Percentiles rank a stretch among this genome's conserved stretches.
Conservation (phyloP, 768 basidiomycete species). For the Trametes elegans region DNA sequence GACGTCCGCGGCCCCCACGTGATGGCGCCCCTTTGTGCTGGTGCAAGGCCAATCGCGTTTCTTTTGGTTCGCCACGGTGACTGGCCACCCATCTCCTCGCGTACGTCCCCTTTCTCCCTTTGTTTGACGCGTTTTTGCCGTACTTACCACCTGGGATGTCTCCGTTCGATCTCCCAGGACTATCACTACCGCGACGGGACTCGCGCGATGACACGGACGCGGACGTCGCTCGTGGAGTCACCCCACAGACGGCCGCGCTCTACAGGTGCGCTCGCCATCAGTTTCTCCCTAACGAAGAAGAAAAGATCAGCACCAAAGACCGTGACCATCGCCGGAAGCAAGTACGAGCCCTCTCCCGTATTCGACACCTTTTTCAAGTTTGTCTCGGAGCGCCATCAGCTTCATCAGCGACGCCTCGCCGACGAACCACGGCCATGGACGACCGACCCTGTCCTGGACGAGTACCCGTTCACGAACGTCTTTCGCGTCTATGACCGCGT, state of each 20-base stretch:
- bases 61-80: not conserved
- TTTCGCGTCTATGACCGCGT: slow-evolving; percentile 72
- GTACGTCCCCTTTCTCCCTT: not conserved
- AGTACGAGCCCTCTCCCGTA: slow-evolving; percentile 25
- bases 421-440: slow-evolving; percentile 52
- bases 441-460: slow-evolving; percentile 51
- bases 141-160: not conserved
- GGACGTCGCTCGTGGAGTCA: not conserved
- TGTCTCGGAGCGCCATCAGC: slow-evolving; percentile 31
- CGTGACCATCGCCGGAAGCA: slow-evolving; percentile 25
- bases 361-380: slow-evolving; percentile 32
- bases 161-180: not conserved
- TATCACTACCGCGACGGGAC: not conserved
- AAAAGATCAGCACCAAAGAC: slow-evolving; percentile 5
- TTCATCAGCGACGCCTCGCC: slow-evolving; percentile 29
- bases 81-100: not conserved
- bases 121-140: not conserved
- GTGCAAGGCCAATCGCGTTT: not conserved
- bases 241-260: not conserved
- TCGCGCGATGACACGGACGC: slow-evolving; percentile 11
- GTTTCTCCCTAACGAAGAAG: slow-evolving; percentile 4
- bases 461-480: slow-evolving; percentile 68
- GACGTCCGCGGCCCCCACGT: too few species aligned
- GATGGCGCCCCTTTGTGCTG: not conserved
- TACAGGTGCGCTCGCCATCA: slow-evolving; percentile 4